Base-by-base conservation (phyloP, 495 filamentous ascomycete genomes). In the Ramalina intermedia region DNA sequence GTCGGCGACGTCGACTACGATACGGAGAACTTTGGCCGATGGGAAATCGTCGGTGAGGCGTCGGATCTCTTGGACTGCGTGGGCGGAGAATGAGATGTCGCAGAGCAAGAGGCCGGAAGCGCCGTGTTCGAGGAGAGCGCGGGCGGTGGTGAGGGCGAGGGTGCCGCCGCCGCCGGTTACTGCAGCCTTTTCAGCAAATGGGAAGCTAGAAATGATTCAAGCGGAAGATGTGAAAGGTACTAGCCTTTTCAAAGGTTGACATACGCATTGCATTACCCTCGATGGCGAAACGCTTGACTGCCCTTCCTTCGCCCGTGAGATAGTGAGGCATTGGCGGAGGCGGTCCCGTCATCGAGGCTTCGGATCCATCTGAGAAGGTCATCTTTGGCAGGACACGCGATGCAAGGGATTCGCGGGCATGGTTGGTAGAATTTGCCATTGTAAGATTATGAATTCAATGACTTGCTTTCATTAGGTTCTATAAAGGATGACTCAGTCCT, bases 101-200 rank as follows among this genome's bases (percentile, higher is more conserved):
- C 84, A 74, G 47, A 86, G 70, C 47, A 70, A 71, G 36, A 85
- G 63, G 16, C 73, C 73, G 3, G 67, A 55, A 2, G 78, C 63
- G 11, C 81, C 82, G 54, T 85, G 81, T 58, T 87, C 82, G n/a
- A 86, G 76, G 14, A 87, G 70, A 5, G 81, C 82, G 4, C 70
- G 68, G 3, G 71, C 70, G 9, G 72, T 67, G 4, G 68, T 64
- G 3, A 82, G 69, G 4, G 74, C 83, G 7, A 87, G 69, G n/a
- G 71, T 77, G 2, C 83, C 82, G 27, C 79, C 71, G 41, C 83
- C 81, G 17, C 83, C 83, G 21, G 83, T 84, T 24, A 87, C 74
- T 60, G 27, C 27, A 63, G 46, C 54, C 14, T 37, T 13, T 53
- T 23, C 51, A 43, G 39, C 23, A 24, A 4, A 17, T 18, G 39